Conservation (phyloP, 805 yeast species). For the Ogataea degrootiae region DNA sequence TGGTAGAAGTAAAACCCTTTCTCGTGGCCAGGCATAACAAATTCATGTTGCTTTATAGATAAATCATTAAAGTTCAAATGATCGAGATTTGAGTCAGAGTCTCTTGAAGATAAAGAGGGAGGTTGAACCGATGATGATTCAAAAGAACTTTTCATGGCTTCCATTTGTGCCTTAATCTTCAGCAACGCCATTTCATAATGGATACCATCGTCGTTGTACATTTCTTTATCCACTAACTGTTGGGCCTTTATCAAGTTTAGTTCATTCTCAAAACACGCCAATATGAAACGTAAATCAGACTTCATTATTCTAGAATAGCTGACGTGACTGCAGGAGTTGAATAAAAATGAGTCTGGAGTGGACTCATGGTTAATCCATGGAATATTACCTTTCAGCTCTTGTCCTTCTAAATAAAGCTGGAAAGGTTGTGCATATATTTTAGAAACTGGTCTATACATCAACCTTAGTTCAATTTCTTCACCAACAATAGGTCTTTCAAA, state of each 20-base stretch:
- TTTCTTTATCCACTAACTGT: slow-evolving; percentile 50
- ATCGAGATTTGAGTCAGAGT: slow-evolving; percentile 1
- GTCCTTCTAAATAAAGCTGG: slow-evolving; percentile 20
- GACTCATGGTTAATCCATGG: slow-evolving; percentile 45
- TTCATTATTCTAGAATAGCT: slow-evolving; percentile 65
- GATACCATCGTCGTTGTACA: slow-evolving; percentile 57
- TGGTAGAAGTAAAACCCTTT: slow-evolving; percentile 73
- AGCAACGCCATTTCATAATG: slow-evolving; percentile 51
- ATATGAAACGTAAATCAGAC: slow-evolving; percentile 53
- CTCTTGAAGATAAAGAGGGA: slow-evolving; percentile 1
- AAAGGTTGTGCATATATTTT: slow-evolving; percentile 30
- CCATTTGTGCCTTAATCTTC: slow-evolving; percentile 46
- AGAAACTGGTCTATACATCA: slow-evolving; percentile 49
- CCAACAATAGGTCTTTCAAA: slow-evolving; percentile 56
- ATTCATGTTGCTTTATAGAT: slow-evolving; percentile 12
- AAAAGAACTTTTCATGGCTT: slow-evolving; percentile 33
- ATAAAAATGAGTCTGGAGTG: slow-evolving; percentile 21
- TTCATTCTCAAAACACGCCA: slow-evolving; percentile 56
- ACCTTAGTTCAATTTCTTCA: slow-evolving; percentile 50
- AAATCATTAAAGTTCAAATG: slow-evolving; percentile 16
- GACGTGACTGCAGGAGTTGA: slow-evolving; percentile 26
- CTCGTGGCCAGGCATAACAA: slow-evolving; percentile 15
- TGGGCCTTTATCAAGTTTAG: slow-evolving; percentile 46
- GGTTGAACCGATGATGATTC: slow-evolving; percentile 2
- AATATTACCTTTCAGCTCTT: slow-evolving; percentile 35